Percentiles rank a stretch among this genome's conserved stretches.
These are phyloP conservation scores for Lasiosphaeria ovina DNA, from an alignment of 495 filamentous ascomycete genomes.

Conservation along the genomic window DNA sequence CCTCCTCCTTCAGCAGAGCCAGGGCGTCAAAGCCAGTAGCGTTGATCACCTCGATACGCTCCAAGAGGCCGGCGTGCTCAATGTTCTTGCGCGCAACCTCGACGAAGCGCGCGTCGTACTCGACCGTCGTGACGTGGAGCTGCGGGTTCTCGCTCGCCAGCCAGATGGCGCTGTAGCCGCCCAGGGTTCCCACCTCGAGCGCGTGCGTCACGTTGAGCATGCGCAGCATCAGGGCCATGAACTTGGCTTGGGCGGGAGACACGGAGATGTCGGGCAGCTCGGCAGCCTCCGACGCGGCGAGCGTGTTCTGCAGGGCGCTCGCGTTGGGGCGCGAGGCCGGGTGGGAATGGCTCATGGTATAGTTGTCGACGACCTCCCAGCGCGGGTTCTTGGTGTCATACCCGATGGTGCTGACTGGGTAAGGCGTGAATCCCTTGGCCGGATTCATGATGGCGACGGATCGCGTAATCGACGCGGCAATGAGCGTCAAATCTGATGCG, in stretches of 20 bases:
- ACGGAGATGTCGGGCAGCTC: slow-evolving; percentile 39
- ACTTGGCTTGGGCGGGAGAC: slow-evolving; percentile 40
- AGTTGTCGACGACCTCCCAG: slow-evolving; percentile 26
- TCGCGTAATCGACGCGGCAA: background rate
- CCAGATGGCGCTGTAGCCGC: slow-evolving; percentile 53
- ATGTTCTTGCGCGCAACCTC: slow-evolving; percentile 47
- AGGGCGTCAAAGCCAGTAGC: slow-evolving; percentile 48
- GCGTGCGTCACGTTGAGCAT: slow-evolving; percentile 37
- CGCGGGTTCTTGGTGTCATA: background rate
- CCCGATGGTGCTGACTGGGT: background rate
- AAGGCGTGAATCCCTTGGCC: background rate
- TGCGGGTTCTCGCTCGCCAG: slow-evolving; percentile 39
- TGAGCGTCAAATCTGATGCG: no score
- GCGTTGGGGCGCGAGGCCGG: slow-evolving; percentile 21
- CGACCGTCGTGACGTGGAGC: slow-evolving; percentile 46
- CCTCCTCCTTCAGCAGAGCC: slow-evolving; percentile 37
- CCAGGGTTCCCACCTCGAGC: slow-evolving; percentile 54
- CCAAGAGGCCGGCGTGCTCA: slow-evolving; percentile 32
- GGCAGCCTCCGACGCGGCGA: slow-evolving; percentile 22
- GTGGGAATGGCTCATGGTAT: slow-evolving; percentile 19
- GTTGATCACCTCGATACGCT: slow-evolving; percentile 41
- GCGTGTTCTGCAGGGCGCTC: slow-evolving; percentile 17
- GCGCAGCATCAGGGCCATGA: slow-evolving; percentile 42
- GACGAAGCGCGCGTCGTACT: slow-evolving; percentile 38
- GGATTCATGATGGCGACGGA: background rate